These are phyloP conservation scores for Przewalskia tangutica DNA, from an alignment of 257 asterid species.

Conservation along the genomic window DNA sequence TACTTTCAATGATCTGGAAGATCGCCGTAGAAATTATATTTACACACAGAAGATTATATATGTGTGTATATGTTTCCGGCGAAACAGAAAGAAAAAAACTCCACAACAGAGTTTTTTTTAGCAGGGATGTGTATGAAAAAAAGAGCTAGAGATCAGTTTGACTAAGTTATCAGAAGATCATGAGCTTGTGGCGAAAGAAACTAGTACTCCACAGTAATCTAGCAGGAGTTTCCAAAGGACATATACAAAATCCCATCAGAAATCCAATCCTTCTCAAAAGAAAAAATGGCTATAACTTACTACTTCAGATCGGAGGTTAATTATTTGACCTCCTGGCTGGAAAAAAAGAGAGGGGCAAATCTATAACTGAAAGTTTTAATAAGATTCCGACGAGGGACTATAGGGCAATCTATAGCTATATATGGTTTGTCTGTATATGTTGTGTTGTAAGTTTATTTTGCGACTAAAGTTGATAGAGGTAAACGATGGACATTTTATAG, in stretches of 20 bases:
- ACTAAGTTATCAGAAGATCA: slow-evolving; percentile 32
- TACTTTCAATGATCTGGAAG: slow-evolving; percentile 8
- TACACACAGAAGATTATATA: slow-evolving; percentile 4
- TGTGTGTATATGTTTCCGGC: slow-evolving; percentile 17
- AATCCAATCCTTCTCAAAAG: slow-evolving; percentile 8
- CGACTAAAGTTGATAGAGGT: slow-evolving; percentile 38
- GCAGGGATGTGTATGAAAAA: slow-evolving; percentile 5
- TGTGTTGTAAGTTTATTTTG: slow-evolving; percentile 13
- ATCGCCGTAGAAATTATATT: slow-evolving; percentile 15
- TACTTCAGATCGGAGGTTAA: not conserved
- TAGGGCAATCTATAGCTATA: not conserved
- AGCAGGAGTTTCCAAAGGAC: slow-evolving; percentile 90
- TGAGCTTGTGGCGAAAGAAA: slow-evolving; percentile 98
- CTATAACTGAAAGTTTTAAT: not conserved
- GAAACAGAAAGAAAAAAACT: slow-evolving; percentile 9
- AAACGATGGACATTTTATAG: slow-evolving; percentile 20
- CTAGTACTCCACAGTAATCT: slow-evolving; percentile 97
- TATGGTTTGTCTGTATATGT: not conserved
- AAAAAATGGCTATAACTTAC: not conserved
- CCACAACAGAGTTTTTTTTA: not conserved
- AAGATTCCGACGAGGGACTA: slow-evolving; percentile 16
- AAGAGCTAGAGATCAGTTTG: not conserved
- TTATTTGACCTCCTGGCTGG: not conserved
- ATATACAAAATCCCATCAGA: slow-evolving; percentile 95
- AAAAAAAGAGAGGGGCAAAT: not conserved